Base-by-base conservation (phyloP, 1,284 basidiomycete species). In the Chalciporus sp. region DNA sequence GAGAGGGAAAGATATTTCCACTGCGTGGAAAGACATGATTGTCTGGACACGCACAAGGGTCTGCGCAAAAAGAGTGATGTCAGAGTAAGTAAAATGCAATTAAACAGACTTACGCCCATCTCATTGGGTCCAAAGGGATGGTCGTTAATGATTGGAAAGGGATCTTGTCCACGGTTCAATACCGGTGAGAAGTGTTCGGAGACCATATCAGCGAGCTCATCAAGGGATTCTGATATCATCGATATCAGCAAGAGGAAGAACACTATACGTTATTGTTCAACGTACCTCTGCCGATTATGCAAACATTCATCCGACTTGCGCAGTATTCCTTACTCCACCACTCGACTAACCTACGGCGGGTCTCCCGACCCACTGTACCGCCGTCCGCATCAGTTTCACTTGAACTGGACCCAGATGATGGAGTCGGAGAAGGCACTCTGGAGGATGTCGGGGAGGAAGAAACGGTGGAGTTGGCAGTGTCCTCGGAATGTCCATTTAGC, bases 301-400 rank as follows among this genome's bases (percentile, higher is more conserved):
- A 93, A 37, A 99, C 73, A 63, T 90, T 90, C 95, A 98, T 98
- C 50, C 95, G 79, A 68, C 92, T 89, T 6, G 97, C 94, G 61
- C 92, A 96, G 72, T 99, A 99, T 70, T 98, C 89, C 60, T 84
- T 81, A 51, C 77, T 79, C 92, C 96, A 98, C 94, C 98, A 99
- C 72, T 96, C 90, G 55, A 99, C 86, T 57, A 99, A 77, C 66
- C 97, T 82, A 51, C 92, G 83, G 52, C 97, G 84, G 1, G 93
- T 95, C 72, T 99, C 95, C 47, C 91, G 79, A 5, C 95, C 95
- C 42, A 91, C 74, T 9, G 73, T 71, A 27, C 90, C 90, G 16
- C 90, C 90, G 63, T 92, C 90, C 1, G 81, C 80, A 7, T 90
- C 88, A 5, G 68, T 59, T 52, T 90, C 86, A 49, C 80, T 85